phyloP scores from a whole-genome alignment of 2,329 filamentous ascomycete genomes.

The Phialemonium atrogriseum region DNA sequence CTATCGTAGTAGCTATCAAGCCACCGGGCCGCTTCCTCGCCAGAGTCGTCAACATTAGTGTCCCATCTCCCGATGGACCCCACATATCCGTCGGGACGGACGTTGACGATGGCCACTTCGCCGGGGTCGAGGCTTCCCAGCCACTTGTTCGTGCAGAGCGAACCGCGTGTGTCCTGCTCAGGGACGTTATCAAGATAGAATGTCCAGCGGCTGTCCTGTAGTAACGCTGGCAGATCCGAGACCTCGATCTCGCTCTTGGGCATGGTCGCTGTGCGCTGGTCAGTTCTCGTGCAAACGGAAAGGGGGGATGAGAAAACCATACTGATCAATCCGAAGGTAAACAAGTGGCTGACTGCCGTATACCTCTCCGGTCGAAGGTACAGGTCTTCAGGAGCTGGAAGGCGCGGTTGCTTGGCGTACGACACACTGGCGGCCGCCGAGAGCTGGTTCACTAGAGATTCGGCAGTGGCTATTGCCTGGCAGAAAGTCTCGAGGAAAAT shows the following conservation, averaged over 20 bases:
- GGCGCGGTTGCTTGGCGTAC: slow-evolving; percentile 50
- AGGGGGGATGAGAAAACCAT: slow-evolving; percentile 19
- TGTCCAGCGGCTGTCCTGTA: slow-evolving; percentile 62
- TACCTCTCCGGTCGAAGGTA: slow-evolving; percentile 63
- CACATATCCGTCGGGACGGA: slow-evolving; percentile 67
- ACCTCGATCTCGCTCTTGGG: slow-evolving; percentile 57
- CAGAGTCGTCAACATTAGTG: slow-evolving; percentile 39
- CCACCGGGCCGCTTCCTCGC: slow-evolving; percentile 44
- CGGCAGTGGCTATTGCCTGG: slow-evolving; percentile 38
- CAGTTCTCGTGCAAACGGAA: slow-evolving; percentile 1
- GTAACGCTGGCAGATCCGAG: slow-evolving; percentile 49
- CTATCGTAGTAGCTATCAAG: slow-evolving; percentile 45
- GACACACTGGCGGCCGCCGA: slow-evolving; percentile 52
- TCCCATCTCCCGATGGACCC: slow-evolving; percentile 53
- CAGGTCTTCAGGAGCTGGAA: slow-evolving; percentile 51
- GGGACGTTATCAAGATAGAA: slow-evolving; percentile 62
- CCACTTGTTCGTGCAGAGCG: slow-evolving; percentile 60
- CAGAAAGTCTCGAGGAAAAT: slow-evolving; percentile 55
- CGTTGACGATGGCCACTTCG: slow-evolving; percentile 57
- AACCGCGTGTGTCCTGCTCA: slow-evolving; percentile 42
- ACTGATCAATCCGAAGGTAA: slow-evolving; percentile 64
- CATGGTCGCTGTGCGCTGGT: slow-evolving; percentile 39
- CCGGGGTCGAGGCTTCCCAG: slow-evolving; percentile 47
- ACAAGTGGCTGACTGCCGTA: slow-evolving; percentile 56
- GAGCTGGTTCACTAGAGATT: slow-evolving; percentile 50